Evolutionary conservation across 345 rosid species (phyloP).

Genomic region (Erysimum cheiranthoides): DNA sequence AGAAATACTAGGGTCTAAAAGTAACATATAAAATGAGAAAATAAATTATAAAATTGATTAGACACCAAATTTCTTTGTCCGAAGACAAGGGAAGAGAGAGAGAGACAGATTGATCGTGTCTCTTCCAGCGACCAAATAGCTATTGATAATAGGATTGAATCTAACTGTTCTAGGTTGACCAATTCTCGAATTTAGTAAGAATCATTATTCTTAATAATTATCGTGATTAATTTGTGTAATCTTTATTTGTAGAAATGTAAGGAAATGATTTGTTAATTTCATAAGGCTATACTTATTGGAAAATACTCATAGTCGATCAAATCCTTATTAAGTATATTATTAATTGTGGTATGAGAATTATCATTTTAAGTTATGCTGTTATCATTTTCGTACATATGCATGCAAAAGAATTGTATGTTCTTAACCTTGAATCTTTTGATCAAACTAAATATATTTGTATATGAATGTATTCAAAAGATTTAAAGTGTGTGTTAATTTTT

Average conservation of each 20-base stretch:
- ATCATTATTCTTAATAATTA: not conserved
- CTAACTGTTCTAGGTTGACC: conserved; percentile 25
- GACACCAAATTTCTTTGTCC: conserved; percentile 22
- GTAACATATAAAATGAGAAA: not conserved
- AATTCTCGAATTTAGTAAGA: conserved; percentile 12
- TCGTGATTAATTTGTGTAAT: not conserved
- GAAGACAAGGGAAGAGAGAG: conserved; percentile 33
- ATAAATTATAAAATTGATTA: not conserved
- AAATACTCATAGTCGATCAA: not conserved
- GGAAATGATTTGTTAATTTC: conserved; percentile 1
- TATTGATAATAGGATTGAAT: conserved; percentile 9
- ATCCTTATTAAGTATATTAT: not conserved
- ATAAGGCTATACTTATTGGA: not conserved
- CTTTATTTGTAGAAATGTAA: not conserved
- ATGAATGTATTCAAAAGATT: not conserved
- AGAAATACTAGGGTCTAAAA: not conserved
- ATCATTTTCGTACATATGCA: conserved; percentile 17
- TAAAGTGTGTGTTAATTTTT: not conserved
- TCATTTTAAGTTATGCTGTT: not conserved
- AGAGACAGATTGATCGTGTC: conserved; percentile 19
- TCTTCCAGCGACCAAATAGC: conserved; percentile 33
- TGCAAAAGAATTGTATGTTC: not conserved
- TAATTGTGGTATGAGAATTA: not conserved
- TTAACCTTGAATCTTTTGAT: conserved; percentile 5
- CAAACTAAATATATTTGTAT: not conserved